A percentile compares a stretch with the other conserved stretches of the same genome.
Conservation (phyloP, 2,329 filamentous ascomycete species). For the Calonectria pteridis region DNA sequence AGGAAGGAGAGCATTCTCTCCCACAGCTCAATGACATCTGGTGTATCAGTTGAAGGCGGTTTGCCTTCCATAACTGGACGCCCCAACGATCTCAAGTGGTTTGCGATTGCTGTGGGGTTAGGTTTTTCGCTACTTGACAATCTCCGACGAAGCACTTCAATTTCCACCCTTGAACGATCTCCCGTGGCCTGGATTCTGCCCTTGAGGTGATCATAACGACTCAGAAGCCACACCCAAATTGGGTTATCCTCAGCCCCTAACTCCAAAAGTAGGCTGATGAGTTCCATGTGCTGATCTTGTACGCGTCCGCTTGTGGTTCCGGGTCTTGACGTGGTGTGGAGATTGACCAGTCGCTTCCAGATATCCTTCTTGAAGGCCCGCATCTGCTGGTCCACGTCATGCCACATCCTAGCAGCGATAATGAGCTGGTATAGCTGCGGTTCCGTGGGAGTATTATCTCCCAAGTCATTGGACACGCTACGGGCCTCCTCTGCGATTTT, state of each 20-base stretch:
- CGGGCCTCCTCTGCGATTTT: constrained; percentile 84
- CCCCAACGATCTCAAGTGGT: constrained; percentile 80
- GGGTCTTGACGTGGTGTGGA: constrained; percentile 68
- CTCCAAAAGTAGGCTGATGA: constrained; percentile 91
- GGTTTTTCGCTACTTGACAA: constrained; percentile 82
- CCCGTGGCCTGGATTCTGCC: constrained; percentile 84
- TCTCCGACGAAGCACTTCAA: constrained; percentile 88
- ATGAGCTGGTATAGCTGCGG: constrained; percentile 87
- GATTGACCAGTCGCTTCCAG: constrained; percentile 83
- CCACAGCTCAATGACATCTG: constrained; percentile 91
- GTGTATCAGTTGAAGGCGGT: constrained; percentile 77
- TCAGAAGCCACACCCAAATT: constrained; percentile 95
- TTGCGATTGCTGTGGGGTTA: constrained; percentile 75
- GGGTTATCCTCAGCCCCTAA: constrained; percentile 95
- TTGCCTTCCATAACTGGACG: constrained; percentile 74
- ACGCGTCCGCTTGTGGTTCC: constrained; percentile 64
- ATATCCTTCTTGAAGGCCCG: constrained; percentile 88
- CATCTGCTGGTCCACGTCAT: constrained; percentile 90
- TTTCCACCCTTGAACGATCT: constrained; percentile 90
- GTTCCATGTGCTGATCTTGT: constrained; percentile 89
- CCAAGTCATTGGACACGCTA: constrained; percentile 70
- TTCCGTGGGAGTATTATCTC: constrained; percentile 74
- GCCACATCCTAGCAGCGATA: constrained; percentile 93
- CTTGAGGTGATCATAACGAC: constrained; percentile 89
- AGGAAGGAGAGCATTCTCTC: constrained; percentile 86